Conservation (phyloP, 129 eudicot genomes). For the Chrysanthemum lavandulifolium region DNA sequence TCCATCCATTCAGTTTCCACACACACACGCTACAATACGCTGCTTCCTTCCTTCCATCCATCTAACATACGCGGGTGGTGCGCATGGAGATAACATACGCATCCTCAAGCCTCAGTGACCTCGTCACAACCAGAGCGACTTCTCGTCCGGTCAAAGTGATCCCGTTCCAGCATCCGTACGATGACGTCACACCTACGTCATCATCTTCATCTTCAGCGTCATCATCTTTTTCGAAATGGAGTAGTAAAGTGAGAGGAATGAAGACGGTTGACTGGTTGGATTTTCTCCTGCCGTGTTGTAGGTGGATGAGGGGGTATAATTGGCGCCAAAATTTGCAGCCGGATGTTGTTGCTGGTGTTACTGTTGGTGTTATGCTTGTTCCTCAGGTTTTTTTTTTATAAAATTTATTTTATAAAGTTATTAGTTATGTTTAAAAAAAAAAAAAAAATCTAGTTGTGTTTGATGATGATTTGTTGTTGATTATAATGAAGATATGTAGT, state of each 20-base stretch:
- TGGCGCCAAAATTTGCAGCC: constrained; percentile 67
- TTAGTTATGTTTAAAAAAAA: too few species aligned
- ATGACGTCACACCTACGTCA: constrained; percentile 28
- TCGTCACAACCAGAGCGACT: constrained; percentile 23
- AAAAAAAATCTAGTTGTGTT: too few species aligned
- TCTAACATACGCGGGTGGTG: constrained; percentile 17
- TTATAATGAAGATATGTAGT: too few species aligned
- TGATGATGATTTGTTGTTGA: too few species aligned
- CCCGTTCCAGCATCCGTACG: constrained; percentile 63
- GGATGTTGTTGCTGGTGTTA: constrained; percentile 85
- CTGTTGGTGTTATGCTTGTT: constrained; percentile 95
- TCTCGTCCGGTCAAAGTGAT: constrained; percentile 66
- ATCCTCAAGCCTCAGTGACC: constrained; percentile 55
- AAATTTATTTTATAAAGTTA: too few species aligned
- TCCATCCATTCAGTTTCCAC: too few species aligned
- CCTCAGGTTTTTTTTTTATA: constrained; percentile 62
- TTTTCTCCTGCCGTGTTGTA: constrained; percentile 67
- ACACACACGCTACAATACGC: too few species aligned
- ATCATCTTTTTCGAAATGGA: constrained; percentile 46
- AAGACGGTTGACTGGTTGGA: constrained; percentile 64
- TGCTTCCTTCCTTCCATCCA: neutral
- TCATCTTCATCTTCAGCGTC: constrained; percentile 33
- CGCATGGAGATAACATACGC: constrained; percentile 71
- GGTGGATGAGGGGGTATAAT: constrained; percentile 83
- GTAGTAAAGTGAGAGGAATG: constrained; percentile 59